Base-by-base conservation (phyloP, 2,329 filamentous ascomycete species). In the Curvularia hawaiiensis region DNA sequence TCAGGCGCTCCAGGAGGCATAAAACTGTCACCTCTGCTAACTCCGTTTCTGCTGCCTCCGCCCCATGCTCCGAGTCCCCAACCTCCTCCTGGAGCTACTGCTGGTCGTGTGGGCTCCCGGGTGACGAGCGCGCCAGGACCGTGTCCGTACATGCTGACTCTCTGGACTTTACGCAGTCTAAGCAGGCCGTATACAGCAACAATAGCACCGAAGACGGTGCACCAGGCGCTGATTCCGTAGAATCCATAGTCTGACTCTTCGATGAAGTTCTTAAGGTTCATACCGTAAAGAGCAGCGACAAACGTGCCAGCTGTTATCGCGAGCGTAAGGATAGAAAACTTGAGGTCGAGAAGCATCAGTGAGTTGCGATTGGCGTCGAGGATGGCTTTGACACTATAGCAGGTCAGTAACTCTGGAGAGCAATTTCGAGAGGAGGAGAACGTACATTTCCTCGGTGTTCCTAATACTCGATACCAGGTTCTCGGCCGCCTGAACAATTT, bases 211-310 rank as follows among this genome's bases (percentile, higher is more conserved):
- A 93, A 88, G 55, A 88, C 69, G 55, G 89, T 84, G 56, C 91
- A 96, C 59, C 85, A 80, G 18, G 80, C 82, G 2, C 89, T 91
- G 59, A 99, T 88, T 52, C 85, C 85, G 46, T 83, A 84, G 75
- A 99, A 98, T 11, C 94, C 95, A 76, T 91, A 85, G 76, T 91
- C 86, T 1, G 90, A 93, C 74, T 98, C 94, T 80, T 99, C 95
- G 68, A 98, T 92, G 77, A 97, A 98, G 78, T 98, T 98, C 75
- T 97, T 96, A 63, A 99, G 82, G 80, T 99, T 99, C 93, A 98
- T 98, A 68, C 95, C 95, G 83, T 98, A 99, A n/a, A 99, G 87
- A n/a, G 93, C 93, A 9, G 95, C 96, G 69, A 97, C 85, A 73
- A 98, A 96, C 49, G 95, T 97, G 54, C 95, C 95, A 73, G 93